Percentiles rank a stretch among this genome's conserved stretches.
phyloP scores from a whole-genome alignment of 768 basidiomycete genomes.

The Rossbeevera mucosa region DNA sequence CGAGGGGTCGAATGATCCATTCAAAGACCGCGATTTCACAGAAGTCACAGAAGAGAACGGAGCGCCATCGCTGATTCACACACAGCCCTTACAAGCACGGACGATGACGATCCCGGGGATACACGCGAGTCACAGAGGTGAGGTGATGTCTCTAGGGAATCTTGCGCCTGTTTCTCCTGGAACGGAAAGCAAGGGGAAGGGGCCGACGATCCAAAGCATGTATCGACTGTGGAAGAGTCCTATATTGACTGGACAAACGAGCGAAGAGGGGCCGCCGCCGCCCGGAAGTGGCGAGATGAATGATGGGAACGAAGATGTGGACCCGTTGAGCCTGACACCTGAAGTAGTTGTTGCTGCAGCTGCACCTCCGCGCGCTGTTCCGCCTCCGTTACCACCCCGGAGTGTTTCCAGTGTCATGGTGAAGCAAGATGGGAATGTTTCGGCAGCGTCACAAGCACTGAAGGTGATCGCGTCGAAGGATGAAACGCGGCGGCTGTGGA shows the following conservation, averaged over 20 bases:
- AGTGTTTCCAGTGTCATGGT: conserved; percentile 31
- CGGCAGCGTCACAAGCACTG: conserved; percentile 50
- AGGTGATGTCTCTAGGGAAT: conserved; percentile 82
- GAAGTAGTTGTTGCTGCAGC: conserved; percentile 17
- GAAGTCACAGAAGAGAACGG: conserved; percentile 27
- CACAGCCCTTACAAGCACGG: conserved; percentile 68
- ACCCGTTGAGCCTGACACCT: conserved; percentile 25
- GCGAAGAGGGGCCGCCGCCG: conserved; percentile 13
- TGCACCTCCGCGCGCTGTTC: conserved; percentile 27
- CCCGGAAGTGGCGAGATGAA: conserved; percentile 8
- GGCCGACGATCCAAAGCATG: conserved; percentile 59
- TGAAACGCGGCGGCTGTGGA: conserved; percentile 29
- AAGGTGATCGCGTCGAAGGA: conserved; percentile 54
- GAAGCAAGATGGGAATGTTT: conserved; percentile 24
- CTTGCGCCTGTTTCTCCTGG: conserved; percentile 46
- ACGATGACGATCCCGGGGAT: conserved; percentile 88
- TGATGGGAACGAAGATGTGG: conserved; percentile 29
- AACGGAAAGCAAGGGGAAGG: conserved; percentile 37
- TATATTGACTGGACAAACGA: conserved; percentile 27
- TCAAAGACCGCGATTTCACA: conserved; percentile 31
- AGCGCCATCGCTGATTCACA: conserved; percentile 53
- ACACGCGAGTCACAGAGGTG: conserved; percentile 78
- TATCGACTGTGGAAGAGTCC: conserved; percentile 74
- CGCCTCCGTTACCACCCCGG: conserved; percentile 42
- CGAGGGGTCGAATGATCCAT: conserved; percentile 22